These are phyloP conservation scores for Musa beccarii DNA, from an alignment of 176 grass and related monocot species.

Conservation along the genomic window DNA sequence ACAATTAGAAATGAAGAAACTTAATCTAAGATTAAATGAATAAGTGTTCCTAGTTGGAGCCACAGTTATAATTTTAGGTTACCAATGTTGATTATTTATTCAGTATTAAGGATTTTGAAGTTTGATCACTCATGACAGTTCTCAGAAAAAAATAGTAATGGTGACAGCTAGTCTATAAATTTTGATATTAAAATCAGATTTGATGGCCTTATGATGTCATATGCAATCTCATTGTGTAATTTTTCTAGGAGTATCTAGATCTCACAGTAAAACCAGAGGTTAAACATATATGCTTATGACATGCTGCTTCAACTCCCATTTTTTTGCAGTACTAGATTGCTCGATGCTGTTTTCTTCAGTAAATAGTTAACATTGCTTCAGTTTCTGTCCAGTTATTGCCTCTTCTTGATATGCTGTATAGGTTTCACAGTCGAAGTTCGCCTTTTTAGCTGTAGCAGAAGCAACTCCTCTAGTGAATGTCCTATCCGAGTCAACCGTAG, in stretches of 20 bases:
- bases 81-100: no score
- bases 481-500: slow-evolving; percentile 35
- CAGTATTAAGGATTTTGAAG: no score
- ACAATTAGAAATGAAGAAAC: no score
- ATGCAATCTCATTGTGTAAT: not conserved
- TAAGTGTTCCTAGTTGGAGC: no score
- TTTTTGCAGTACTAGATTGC: not conserved
- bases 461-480: slow-evolving; percentile 52
- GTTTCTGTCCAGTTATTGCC: not conserved
- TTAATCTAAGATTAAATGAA: no score
- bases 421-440: slow-evolving; percentile 58
- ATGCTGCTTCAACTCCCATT: no score
- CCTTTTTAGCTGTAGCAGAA: slow-evolving; percentile 84
- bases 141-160: not conserved
- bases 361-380: not conserved
- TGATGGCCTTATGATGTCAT: not conserved
- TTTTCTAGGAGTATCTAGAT: not conserved
- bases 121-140: no score
- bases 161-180: not conserved
- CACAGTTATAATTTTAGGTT: no score
- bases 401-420: slow-evolving; percentile 21
- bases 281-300: not conserved
- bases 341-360: not conserved
- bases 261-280: no score
- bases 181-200: not conserved